A percentile compares a stretch with the other conserved stretches of the same genome.
Conservation (phyloP, 2,329 filamentous ascomycete genomes). For the Lasiodiplodia theobromae region DNA sequence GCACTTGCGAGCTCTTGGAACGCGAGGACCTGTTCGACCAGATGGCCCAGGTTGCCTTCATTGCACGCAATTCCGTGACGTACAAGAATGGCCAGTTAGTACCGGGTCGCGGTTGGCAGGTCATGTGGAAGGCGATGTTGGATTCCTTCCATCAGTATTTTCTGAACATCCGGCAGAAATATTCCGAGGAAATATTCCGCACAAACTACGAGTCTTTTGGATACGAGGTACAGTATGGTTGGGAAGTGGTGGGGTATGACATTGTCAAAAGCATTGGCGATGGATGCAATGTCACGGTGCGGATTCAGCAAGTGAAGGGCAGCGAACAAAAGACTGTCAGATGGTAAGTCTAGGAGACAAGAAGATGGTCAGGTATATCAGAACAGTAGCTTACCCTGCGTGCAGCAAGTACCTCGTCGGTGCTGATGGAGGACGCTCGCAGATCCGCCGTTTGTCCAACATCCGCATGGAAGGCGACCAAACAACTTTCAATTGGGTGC, state of each 20-base stretch:
- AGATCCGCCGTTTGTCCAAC: slow-evolving; percentile 1
- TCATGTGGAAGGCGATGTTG: background rate
- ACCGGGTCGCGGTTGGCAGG: slow-evolving; percentile 1
- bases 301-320: background rate
- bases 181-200: slow-evolving; percentile 4
- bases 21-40: slow-evolving; percentile 7
- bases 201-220: background rate
- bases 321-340: background rate
- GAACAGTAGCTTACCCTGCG: background rate
- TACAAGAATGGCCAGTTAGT: slow-evolving; percentile 1
- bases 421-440: slow-evolving; percentile 4
- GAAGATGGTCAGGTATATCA: too few species aligned
- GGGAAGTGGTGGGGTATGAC: background rate
- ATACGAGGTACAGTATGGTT: background rate
- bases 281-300: slow-evolving; percentile 12
- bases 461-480: slow-evolving; percentile 11
- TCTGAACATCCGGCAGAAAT: slow-evolving; percentile 2
- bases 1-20: background rate
- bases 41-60: slow-evolving; percentile 1
- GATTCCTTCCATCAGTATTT: background rate
- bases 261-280: background rate
- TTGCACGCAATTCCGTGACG: background rate
- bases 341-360: background rate
- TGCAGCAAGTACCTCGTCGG: slow-evolving; percentile 16
- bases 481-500: slow-evolving; percentile 6